Evolutionary conservation across 2,329 filamentous ascomycete genomes (phyloP).

Genomic region (Cytospora leucostoma): DNA sequence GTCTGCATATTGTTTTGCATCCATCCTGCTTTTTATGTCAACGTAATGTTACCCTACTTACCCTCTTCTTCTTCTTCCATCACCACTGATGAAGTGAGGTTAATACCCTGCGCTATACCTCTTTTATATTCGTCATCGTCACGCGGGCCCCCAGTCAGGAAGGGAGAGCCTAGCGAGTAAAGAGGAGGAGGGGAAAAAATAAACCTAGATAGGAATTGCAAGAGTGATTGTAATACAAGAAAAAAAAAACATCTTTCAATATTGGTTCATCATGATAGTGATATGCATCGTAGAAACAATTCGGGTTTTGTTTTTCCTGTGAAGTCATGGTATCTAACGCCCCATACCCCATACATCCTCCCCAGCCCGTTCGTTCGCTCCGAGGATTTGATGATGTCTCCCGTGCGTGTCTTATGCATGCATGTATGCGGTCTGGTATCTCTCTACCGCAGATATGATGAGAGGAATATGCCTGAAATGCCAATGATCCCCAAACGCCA

Average conservation of each 20-base stretch:
- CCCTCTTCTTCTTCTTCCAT: background rate
- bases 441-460: constrained; percentile 4
- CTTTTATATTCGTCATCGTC: background rate
- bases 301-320: background rate
- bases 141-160: background rate
- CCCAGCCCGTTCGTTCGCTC: background rate
- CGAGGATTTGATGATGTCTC: background rate
- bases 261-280: background rate
- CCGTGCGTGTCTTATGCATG: background rate
- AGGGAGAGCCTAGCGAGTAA: background rate
- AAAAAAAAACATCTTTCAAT: background rate
- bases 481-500: background rate
- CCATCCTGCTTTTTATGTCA: background rate
- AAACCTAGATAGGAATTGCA: background rate
- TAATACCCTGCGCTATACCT: background rate
- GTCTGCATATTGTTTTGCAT: background rate
- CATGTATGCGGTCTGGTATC: constrained; percentile 23
- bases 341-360: background rate
- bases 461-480: background rate
- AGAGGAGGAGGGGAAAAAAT: background rate
- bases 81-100: background rate
- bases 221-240: background rate
- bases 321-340: background rate
- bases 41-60: background rate
- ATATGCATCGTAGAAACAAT: background rate